These are phyloP conservation scores for Magnusiomyces magnusii DNA, from an alignment of 1,139 yeast genomes.

Conservation along the genomic window DNA sequence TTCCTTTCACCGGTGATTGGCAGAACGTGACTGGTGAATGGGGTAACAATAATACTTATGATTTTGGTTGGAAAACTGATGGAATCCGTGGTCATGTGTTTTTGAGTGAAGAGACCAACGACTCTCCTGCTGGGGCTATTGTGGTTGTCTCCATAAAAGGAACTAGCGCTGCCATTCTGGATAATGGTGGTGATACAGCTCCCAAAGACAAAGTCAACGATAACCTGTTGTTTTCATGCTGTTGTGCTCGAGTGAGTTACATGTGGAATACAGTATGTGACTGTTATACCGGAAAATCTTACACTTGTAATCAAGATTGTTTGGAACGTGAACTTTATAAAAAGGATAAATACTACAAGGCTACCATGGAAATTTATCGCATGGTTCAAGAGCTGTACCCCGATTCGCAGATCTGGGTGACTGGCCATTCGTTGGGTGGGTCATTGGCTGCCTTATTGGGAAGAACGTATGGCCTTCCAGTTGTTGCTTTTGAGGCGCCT, in stretches of 20 bases:
- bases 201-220: slow-evolving; percentile 79
- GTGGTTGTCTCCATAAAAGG: slow-evolving; percentile 86
- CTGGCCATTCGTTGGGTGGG: slow-evolving; percentile 97
- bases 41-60: slow-evolving; percentile 32
- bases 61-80: slow-evolving; percentile 78
- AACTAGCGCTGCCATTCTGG: slow-evolving; percentile 82
- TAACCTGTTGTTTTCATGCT: slow-evolving; percentile 83
- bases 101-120: slow-evolving; percentile 48
- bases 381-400: slow-evolving; percentile 69
- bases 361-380: slow-evolving; percentile 68
- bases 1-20: slow-evolving; percentile 85
- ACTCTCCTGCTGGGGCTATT: slow-evolving; percentile 31
- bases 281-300: slow-evolving; percentile 70
- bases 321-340: slow-evolving; percentile 67
- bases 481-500: slow-evolving; percentile 87
- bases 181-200: slow-evolving; percentile 69
- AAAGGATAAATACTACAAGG: slow-evolving; percentile 76
- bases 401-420: slow-evolving; percentile 66
- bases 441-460: slow-evolving; percentile 76
- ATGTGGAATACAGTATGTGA: slow-evolving; percentile 96
- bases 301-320: slow-evolving; percentile 85
- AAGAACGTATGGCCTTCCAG: slow-evolving; percentile 84
- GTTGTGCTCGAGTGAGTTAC: slow-evolving; percentile 91
- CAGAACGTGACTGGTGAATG: slow-evolving; percentile 64
- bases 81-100: slow-evolving; percentile 92